These are phyloP conservation scores for Wallacemonas sp. DNA, from an alignment of 208 protist species.

Conservation along the genomic window DNA sequence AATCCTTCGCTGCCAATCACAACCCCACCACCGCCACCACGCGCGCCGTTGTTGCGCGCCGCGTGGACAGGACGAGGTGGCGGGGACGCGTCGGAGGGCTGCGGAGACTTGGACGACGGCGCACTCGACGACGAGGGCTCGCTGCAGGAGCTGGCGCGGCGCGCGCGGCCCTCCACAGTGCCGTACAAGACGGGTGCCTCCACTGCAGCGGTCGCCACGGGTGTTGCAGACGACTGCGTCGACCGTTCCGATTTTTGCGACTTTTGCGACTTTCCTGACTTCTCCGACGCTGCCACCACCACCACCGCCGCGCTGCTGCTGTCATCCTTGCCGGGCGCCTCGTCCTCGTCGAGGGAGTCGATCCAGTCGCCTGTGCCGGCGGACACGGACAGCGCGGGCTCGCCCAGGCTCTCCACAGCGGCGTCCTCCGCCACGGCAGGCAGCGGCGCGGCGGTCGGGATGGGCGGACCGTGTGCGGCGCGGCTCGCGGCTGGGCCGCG, in stretches of 20 bases:
- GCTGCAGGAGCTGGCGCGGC: conserved; percentile 8
- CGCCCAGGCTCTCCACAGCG: neutral
- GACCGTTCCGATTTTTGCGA: too few species aligned
- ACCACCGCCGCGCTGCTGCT: too few species aligned
- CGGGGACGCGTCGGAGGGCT: neutral
- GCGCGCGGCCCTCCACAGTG: conserved; percentile 12
- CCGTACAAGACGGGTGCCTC: neutral
- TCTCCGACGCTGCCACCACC: too few species aligned
- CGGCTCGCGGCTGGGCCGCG: neutral
- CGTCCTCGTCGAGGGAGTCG: conserved; percentile 6
- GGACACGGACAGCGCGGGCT: neutral
- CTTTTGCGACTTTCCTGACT: too few species aligned
- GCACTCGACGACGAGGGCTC: neutral
- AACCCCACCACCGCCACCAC: neutral
- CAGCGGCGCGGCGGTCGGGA: too few species aligned
- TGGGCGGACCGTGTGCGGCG: too few species aligned
- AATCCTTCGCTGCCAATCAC: neutral
- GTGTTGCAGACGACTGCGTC: too few species aligned
- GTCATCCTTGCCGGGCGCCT: neutral
- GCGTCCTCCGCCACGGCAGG: too few species aligned
- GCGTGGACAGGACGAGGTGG: neutral
- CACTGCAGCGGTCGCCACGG: too few species aligned
- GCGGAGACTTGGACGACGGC: neutral
- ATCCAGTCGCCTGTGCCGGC: neutral
- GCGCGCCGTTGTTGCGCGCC: too few species aligned